Percentiles rank a stretch among this genome's conserved stretches.
These are phyloP conservation scores for Mucor mucedo DNA, from an alignment of 371 early-diverging fungal genomes.

Conservation along the genomic window DNA sequence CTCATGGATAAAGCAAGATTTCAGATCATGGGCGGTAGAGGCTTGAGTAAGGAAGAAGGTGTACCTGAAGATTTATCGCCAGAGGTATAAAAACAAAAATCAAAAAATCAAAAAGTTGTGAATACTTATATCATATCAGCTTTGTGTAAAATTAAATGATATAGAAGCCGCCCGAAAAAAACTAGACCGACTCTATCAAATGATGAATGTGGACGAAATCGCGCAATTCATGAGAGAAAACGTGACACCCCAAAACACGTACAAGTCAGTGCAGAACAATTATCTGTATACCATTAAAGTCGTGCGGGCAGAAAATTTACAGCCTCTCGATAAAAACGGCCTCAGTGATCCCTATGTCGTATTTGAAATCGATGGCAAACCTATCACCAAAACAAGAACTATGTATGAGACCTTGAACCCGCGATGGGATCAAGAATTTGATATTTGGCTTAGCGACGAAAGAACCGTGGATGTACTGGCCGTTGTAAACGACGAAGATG, in stretches of 20 bases:
- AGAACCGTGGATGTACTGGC: constrained; percentile 68
- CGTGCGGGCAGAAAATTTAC: constrained; percentile 62
- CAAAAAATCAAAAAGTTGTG: neutral
- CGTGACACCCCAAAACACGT: constrained; percentile 14
- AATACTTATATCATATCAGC: constrained; percentile 21
- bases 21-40: constrained; percentile 1
- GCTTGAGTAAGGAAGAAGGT: constrained; percentile 1
- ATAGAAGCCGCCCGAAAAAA: constrained; percentile 68
- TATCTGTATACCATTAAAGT: constrained; percentile 61
- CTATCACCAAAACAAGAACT: constrained; percentile 65
- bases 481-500: constrained; percentile 77
- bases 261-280: constrained; percentile 24
- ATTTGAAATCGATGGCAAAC: constrained; percentile 58
- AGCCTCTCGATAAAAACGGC: constrained; percentile 63
- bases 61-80: constrained; percentile 61
- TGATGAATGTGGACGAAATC: constrained; percentile 71
- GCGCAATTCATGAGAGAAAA: constrained; percentile 53
- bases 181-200: constrained; percentile 65
- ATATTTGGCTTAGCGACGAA: constrained; percentile 65
- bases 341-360: constrained; percentile 78
- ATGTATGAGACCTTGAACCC: constrained; percentile 82
- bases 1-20: constrained; percentile 33
- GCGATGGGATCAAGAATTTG: constrained; percentile 92
- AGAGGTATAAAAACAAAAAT: constrained; percentile 42
- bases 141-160: constrained; percentile 71